Conservation (phyloP, 208 protist genomes). For the Trypanosoma melophagium region DNA sequence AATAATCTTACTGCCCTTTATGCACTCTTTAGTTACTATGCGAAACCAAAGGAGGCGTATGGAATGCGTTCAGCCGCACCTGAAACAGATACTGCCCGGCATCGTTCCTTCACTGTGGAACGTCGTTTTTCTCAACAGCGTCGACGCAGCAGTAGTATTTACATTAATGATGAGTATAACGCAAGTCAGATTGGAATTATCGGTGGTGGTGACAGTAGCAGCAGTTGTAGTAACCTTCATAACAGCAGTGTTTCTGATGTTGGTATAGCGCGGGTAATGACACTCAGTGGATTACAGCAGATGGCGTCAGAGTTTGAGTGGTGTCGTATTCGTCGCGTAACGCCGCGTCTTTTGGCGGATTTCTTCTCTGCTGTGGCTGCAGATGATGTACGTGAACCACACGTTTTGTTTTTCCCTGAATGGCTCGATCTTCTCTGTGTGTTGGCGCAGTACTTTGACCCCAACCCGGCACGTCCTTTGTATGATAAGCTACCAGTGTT, state of each 20-base stretch:
- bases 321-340: slow-evolving; percentile 32
- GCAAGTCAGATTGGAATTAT: too few relatives aligned
- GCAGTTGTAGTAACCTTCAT: background rate
- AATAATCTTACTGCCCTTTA: slow-evolving; percentile 46
- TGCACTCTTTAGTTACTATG: slow-evolving; percentile 45
- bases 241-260: slow-evolving; percentile 27
- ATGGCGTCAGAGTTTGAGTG: slow-evolving; percentile 64
- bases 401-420: slow-evolving; percentile 66
- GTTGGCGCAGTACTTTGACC: slow-evolving; percentile 39
- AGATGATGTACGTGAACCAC: slow-evolving; percentile 47
- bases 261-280: slow-evolving; percentile 69
- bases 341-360: slow-evolving; percentile 28
- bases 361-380: slow-evolving; percentile 41
- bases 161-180: background rate
- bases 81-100: background rate
- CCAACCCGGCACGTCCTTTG: slow-evolving; percentile 50
- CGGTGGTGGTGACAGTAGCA: background rate
- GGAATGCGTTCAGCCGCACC: slow-evolving; percentile 33
- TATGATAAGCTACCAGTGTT: slow-evolving; percentile 58
- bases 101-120: background rate
- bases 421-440: slow-evolving; percentile 69
- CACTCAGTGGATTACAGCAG: slow-evolving; percentile 31
- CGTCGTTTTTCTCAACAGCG: background rate
- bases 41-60: slow-evolving; percentile 51
- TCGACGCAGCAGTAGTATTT: background rate